Conservation (phyloP, 148 eudicot species). For the Camellia sinensis region DNA sequence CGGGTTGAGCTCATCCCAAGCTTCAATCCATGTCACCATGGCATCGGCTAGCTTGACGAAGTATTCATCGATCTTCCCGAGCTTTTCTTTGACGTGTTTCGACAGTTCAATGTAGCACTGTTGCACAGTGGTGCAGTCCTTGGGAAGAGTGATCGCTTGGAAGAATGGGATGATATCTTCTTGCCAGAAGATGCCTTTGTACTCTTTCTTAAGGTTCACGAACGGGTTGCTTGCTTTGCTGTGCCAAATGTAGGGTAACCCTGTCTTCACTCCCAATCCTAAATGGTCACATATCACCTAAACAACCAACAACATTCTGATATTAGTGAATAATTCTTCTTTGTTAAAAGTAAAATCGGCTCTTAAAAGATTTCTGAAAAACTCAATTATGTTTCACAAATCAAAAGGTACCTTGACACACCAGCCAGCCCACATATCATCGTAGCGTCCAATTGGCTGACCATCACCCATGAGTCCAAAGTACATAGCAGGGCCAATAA, state of each 20-base stretch:
- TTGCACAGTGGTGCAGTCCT: conserved; percentile 62
- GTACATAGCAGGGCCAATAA: conserved; percentile 74
- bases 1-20: conserved; percentile 61
- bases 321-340: background rate
- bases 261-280: conserved; percentile 64
- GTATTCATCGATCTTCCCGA: conserved; percentile 53
- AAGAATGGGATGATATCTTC: conserved; percentile 78
- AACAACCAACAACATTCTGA: background rate
- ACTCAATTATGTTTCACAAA: background rate
- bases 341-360: background rate
- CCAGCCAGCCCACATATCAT: conserved; percentile 84
- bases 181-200: conserved; percentile 76
- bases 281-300: conserved; percentile 72
- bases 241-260: conserved; percentile 75
- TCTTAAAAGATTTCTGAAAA: too few relatives aligned
- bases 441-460: conserved; percentile 72
- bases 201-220: conserved; percentile 69
- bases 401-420: conserved; percentile 47
- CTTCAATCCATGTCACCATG: conserved; percentile 74
- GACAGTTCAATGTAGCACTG: conserved; percentile 61
- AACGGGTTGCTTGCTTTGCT: conserved; percentile 80
- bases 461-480: conserved; percentile 82
- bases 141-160: conserved; percentile 43
- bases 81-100: conserved; percentile 59
- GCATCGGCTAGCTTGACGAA: conserved; percentile 65